These are phyloP conservation scores for Lepraria neglecta DNA, from an alignment of 495 filamentous ascomycete genomes.

Conservation along the genomic window DNA sequence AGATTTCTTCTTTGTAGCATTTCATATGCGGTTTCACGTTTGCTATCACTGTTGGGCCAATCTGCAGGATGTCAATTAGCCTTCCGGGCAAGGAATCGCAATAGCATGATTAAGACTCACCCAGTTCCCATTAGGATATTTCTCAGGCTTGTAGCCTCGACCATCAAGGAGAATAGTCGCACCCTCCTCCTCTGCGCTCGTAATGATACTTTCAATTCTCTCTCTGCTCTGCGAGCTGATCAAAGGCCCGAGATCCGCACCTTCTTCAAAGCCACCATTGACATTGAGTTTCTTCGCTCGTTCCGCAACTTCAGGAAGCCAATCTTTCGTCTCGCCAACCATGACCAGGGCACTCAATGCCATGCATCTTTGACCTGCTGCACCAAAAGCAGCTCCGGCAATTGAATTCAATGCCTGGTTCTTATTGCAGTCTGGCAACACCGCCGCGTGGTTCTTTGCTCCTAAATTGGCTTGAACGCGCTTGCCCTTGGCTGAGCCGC, in stretches of 20 bases:
- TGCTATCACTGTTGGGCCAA: slow-evolving; percentile 88
- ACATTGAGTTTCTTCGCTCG: slow-evolving; percentile 83
- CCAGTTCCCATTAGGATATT: slow-evolving; percentile 97
- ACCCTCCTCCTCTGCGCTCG: slow-evolving; percentile 84
- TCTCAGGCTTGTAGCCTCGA: slow-evolving; percentile 75
- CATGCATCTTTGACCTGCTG: slow-evolving; percentile 97
- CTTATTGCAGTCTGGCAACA: slow-evolving; percentile 96
- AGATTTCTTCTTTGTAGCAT: slow-evolving; percentile 97
- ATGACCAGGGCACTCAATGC: slow-evolving; percentile 88
- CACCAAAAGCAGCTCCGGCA: slow-evolving; percentile 90
- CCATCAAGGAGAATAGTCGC: slow-evolving; percentile 94
- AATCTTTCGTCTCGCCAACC: slow-evolving; percentile 89
- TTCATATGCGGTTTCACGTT: slow-evolving; percentile 86
- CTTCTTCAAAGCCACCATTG: slow-evolving; percentile 90
- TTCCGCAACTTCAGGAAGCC: slow-evolving; percentile 86
- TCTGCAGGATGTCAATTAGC: slow-evolving; percentile 31
- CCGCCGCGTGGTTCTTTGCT: slow-evolving; percentile 96
- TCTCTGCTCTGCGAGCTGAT: slow-evolving; percentile 89
- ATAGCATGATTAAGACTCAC: slow-evolving; percentile 39
- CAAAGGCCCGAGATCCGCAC: slow-evolving; percentile 92
- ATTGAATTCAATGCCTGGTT: slow-evolving; percentile 95
- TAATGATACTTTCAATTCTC: slow-evolving; percentile 83
- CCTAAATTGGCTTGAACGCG: slow-evolving; percentile 96
- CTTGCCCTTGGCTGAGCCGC: slow-evolving; percentile 86
- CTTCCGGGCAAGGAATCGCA: too few relatives aligned